A percentile compares a stretch with the other conserved stretches of the same genome.
Evolutionary conservation across 495 filamentous ascomycete genomes (phyloP).

Genomic region (Viridothelium virens): DNA sequence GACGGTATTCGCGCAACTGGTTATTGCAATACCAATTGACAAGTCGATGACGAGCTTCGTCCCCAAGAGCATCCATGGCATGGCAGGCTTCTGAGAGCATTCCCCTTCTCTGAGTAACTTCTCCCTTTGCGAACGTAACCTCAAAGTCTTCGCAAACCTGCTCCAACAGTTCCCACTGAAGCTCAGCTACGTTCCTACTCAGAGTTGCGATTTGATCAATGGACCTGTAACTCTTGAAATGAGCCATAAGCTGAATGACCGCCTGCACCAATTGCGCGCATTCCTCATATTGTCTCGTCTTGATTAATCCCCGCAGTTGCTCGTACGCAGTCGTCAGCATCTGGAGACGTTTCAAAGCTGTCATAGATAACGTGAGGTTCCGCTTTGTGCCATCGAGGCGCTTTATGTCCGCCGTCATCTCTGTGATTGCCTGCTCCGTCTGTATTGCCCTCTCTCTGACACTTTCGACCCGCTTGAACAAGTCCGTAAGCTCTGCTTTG

Average conservation of each 20-base stretch:
- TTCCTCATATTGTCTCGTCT: conserved; percentile 86
- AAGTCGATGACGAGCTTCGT: conserved; percentile 72
- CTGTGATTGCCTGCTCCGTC: conserved; percentile 92
- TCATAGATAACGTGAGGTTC: conserved; percentile 96
- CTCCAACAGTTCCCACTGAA: conserved; percentile 89
- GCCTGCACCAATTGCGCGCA: conserved; percentile 92
- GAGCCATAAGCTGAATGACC: conserved; percentile 94
- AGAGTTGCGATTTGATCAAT: conserved; percentile 97
- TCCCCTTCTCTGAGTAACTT: conserved; percentile 60
- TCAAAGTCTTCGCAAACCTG: conserved; percentile 99
- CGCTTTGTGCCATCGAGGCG: conserved; percentile 91
- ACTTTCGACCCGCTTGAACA: conserved; percentile 93
- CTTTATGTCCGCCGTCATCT: conserved; percentile 99
- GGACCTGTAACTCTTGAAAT: conserved; percentile 96
- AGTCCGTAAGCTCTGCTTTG: conserved; percentile 75
- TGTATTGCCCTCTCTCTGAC: conserved; percentile 82
- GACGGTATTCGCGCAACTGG: conserved; percentile 87
- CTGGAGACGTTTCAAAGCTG: conserved; percentile 89
- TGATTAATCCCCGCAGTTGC: conserved; percentile 76
- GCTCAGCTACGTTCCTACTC: conserved; percentile 84
- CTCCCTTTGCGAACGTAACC: conserved; percentile 83
- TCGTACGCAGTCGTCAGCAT: conserved; percentile 99
- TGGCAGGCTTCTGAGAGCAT: conserved; percentile 78
- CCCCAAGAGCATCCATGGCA: conserved; percentile 92
- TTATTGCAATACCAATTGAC: conserved; percentile 98